phyloP scores from a whole-genome alignment of 2,329 filamentous ascomycete genomes.

The Talaromyces verruculosus region DNA sequence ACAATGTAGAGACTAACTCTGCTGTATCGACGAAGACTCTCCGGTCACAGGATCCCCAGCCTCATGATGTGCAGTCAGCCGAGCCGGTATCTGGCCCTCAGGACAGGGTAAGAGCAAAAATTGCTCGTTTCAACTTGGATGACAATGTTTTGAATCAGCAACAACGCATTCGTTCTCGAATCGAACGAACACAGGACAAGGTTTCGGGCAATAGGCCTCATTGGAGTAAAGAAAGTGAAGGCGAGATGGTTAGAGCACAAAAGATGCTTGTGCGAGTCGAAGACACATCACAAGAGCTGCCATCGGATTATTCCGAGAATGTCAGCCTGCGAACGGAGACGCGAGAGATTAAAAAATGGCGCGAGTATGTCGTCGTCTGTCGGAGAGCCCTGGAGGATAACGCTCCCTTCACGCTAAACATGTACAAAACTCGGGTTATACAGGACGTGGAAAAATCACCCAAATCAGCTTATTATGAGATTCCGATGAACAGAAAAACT shows the following conservation, averaged over 20 bases:
- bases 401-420: slow-evolving; percentile 57
- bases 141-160: slow-evolving; percentile 45
- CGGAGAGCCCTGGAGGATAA: slow-evolving; percentile 57
- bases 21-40: slow-evolving; percentile 25
- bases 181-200: slow-evolving; percentile 38
- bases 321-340: slow-evolving; percentile 60
- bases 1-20: slow-evolving; percentile 27
- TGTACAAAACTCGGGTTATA: slow-evolving; percentile 64
- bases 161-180: slow-evolving; percentile 40
- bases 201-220: slow-evolving; percentile 37
- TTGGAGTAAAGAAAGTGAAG: slow-evolving; percentile 50
- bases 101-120: slow-evolving; percentile 31
- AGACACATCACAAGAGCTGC: slow-evolving; percentile 52
- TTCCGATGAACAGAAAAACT: slow-evolving; percentile 55
- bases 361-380: slow-evolving; percentile 63
- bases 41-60: slow-evolving; percentile 37
- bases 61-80: slow-evolving; percentile 28
- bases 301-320: slow-evolving; percentile 64
- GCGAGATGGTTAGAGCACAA: slow-evolving; percentile 66
- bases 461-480: slow-evolving; percentile 57
- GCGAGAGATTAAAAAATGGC: slow-evolving; percentile 62
- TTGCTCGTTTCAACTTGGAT: slow-evolving; percentile 47
- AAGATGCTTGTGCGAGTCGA: slow-evolving; percentile 67
- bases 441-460: slow-evolving; percentile 57
- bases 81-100: slow-evolving; percentile 21